Conservation (phyloP, 2,329 filamentous ascomycete species). For the Hymenoscyphus occultus region DNA sequence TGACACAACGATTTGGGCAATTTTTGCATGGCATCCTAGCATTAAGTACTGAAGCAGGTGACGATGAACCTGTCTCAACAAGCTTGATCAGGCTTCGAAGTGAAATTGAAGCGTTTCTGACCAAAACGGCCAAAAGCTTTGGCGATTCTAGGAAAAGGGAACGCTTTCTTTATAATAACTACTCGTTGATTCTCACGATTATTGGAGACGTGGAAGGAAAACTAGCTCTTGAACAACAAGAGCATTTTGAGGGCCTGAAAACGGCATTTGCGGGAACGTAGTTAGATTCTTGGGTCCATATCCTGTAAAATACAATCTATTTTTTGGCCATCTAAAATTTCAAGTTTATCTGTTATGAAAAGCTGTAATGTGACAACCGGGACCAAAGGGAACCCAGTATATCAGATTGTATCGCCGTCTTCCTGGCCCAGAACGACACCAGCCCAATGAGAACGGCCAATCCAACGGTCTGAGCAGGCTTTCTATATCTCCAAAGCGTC, state of each 20-base stretch:
- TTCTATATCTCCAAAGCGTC: conserved; percentile 61
- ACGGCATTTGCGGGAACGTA: conserved; percentile 46
- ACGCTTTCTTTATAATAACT: conserved; percentile 93
- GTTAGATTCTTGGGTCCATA: not conserved
- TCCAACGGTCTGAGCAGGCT: conserved; percentile 59
- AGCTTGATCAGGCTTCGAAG: conserved; percentile 73
- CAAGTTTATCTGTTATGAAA: conserved; percentile 5
- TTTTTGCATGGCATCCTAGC: conserved; percentile 80
- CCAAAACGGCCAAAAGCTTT: conserved; percentile 71
- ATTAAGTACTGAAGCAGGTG: conserved; percentile 84
- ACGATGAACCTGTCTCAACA: conserved; percentile 86
- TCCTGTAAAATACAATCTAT: conserved; percentile 5
- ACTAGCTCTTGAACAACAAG: conserved; percentile 69
- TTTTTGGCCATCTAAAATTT: not conserved
- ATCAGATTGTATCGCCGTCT: conserved; percentile 37
- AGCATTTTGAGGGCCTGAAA: conserved; percentile 69
- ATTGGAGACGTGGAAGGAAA: conserved; percentile 75
- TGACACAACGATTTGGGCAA: conserved; percentile 95
- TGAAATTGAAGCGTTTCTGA: conserved; percentile 82
- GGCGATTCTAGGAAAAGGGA: conserved; percentile 78
- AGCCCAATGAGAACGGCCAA: conserved; percentile 65
- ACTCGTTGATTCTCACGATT: conserved; percentile 89
- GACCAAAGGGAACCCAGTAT: conserved; percentile 32
- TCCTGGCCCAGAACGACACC: conserved; percentile 65
- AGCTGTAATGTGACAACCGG: conserved; percentile 14